A percentile compares a stretch with the other conserved stretches of the same genome.
phyloP scores from a whole-genome alignment of 1,284 basidiomycete genomes.

The Cystobasidium pallidum region DNA sequence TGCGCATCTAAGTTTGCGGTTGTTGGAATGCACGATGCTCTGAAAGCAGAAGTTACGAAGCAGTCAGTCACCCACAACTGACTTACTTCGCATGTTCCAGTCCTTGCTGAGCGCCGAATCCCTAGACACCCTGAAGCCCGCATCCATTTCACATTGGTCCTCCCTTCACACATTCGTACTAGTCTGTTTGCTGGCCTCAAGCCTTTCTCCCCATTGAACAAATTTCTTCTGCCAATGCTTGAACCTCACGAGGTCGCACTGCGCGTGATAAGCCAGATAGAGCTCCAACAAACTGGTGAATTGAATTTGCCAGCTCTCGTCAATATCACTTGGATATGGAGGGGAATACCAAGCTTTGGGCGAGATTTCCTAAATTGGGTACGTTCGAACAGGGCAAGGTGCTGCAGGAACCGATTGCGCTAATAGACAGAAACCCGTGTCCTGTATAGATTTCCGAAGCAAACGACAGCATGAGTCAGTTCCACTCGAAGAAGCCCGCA shows the following conservation, averaged over 20 bases:
- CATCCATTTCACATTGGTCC: slow-evolving; percentile 78
- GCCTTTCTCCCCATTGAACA: slow-evolving; percentile 58
- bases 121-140: slow-evolving; percentile 69
- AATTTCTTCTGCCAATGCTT: slow-evolving; percentile 74
- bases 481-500: slow-evolving; percentile 1
- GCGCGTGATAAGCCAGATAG: slow-evolving; percentile 74
- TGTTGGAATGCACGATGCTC: slow-evolving; percentile 72
- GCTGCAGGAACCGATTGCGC: too few species aligned
- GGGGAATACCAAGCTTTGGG: slow-evolving; percentile 69
- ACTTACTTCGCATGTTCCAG: neutral
- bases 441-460: slow-evolving; percentile 11
- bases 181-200: slow-evolving; percentile 69
- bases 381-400: neutral
- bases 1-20: slow-evolving; percentile 83
- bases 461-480: slow-evolving; percentile 21
- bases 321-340: slow-evolving; percentile 64
- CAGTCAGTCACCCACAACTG: slow-evolving; percentile 58
- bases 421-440: too few species aligned
- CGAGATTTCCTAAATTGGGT: slow-evolving; percentile 59
- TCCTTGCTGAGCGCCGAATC: neutral
- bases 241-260: slow-evolving; percentile 75
- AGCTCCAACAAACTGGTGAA: slow-evolving; percentile 71
- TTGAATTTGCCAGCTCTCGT: slow-evolving; percentile 75
- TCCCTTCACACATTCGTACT: slow-evolving; percentile 74
- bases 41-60: slow-evolving; percentile 80